Conservation (phyloP, 2,329 filamentous ascomycete species). For the Periconia sp. region DNA sequence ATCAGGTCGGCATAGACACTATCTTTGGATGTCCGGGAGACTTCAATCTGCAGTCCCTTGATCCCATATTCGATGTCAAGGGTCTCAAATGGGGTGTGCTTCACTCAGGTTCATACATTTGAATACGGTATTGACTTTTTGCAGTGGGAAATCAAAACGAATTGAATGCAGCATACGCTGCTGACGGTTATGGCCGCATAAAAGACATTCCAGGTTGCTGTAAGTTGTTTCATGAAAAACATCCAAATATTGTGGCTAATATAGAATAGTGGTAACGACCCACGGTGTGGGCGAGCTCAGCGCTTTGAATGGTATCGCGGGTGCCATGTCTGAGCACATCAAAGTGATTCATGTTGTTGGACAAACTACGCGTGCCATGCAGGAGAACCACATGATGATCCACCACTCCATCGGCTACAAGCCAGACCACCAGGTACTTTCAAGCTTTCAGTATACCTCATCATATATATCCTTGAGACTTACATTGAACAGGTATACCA, state of each 20-base stretch:
- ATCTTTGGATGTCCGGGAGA: constrained; percentile 50
- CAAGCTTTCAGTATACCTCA: not conserved
- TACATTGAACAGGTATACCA: constrained; percentile 37
- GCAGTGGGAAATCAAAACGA: constrained; percentile 56
- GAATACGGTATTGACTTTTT: not conserved
- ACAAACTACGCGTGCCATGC: constrained; percentile 46
- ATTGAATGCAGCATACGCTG: constrained; percentile 56
- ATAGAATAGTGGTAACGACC: constrained; percentile 69
- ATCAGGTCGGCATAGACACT: constrained; percentile 36
- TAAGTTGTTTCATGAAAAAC: constrained; percentile 5
- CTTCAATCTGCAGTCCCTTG: constrained; percentile 50
- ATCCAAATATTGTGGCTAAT: not conserved
- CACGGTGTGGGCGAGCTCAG: constrained; percentile 71
- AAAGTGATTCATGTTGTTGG: constrained; percentile 51
- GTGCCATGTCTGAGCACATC: constrained; percentile 47
- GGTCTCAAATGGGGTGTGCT: constrained; percentile 41
- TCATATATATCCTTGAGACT: not conserved
- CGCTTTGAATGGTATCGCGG: constrained; percentile 55
- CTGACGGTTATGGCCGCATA: constrained; percentile 58
- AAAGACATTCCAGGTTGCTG: constrained; percentile 55
- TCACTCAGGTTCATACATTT: not conserved
- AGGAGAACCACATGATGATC: constrained; percentile 48
- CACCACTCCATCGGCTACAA: constrained; percentile 48
- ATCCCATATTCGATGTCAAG: constrained; percentile 44
- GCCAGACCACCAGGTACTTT: constrained; percentile 41